Evolutionary conservation across 352 stramenopile species (phyloP).

Genomic region (Globisporangium barbulae): DNA sequence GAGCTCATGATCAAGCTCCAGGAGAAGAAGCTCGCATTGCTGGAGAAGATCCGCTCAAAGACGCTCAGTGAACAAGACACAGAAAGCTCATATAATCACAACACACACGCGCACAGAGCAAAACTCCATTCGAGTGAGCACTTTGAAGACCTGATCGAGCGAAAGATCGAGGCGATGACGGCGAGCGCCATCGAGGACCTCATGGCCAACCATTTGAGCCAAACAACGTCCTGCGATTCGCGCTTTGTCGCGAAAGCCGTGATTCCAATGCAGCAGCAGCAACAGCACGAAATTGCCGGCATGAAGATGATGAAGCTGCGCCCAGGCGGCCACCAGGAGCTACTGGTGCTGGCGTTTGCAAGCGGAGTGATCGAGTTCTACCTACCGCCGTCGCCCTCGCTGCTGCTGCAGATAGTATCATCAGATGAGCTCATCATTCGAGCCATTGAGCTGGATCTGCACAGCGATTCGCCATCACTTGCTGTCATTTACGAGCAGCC

Average conservation of each 20-base stretch:
- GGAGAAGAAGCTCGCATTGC: slow-evolving; percentile 33
- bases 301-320: slow-evolving; percentile 45
- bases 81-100: too few relatives aligned
- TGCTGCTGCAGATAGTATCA: slow-evolving; percentile 22
- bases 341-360: slow-evolving; percentile 32
- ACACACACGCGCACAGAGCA: neutral
- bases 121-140: neutral
- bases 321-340: slow-evolving; percentile 20
- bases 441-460: slow-evolving; percentile 18
- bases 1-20: slow-evolving; percentile 43
- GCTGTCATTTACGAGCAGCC: slow-evolving; percentile 18
- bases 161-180: slow-evolving; percentile 17
- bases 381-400: slow-evolving; percentile 13
- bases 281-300: slow-evolving; percentile 22
- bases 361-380: slow-evolving; percentile 33
- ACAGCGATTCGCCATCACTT: slow-evolving; percentile 20
- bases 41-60: slow-evolving; percentile 24
- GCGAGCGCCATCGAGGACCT: slow-evolving; percentile 7
- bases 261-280: neutral
- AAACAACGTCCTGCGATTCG: slow-evolving; percentile 27
- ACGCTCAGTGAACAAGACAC: slow-evolving; percentile 3
- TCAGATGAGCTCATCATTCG: slow-evolving; percentile 9
- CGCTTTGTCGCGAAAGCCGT: slow-evolving; percentile 37
- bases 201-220: neutral
- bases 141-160: slow-evolving; percentile 13